These are phyloP conservation scores for Ogataea parapolymorpha DNA, from an alignment of 805 yeast genomes.

Conservation along the genomic window DNA sequence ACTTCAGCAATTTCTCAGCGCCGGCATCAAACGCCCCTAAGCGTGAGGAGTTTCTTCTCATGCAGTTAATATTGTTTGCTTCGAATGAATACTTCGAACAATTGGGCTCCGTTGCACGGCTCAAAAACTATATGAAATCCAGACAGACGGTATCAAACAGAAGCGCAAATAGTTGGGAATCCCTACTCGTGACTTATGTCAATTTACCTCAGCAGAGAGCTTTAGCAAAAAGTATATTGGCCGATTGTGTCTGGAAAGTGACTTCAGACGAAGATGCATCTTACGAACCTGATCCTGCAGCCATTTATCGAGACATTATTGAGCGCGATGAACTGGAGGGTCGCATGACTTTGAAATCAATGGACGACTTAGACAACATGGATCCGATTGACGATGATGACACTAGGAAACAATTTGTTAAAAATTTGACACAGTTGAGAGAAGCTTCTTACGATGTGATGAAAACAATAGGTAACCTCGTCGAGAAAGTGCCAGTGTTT, in stretches of 20 bases:
- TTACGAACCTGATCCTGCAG: constrained; percentile 78
- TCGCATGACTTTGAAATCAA: constrained; percentile 25
- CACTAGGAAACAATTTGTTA: constrained; percentile 67
- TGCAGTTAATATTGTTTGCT: constrained; percentile 52
- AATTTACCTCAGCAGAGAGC: constrained; percentile 48
- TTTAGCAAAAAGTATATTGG: constrained; percentile 39
- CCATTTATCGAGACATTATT: constrained; percentile 44
- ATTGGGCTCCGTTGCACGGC: constrained; percentile 16
- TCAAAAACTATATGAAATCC: constrained; percentile 26
- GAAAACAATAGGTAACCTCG: constrained; percentile 42
- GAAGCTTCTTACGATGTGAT: constrained; percentile 64
- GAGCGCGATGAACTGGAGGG: constrained; percentile 32
- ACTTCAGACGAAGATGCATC: constrained; percentile 50
- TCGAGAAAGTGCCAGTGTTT: constrained; percentile 49
- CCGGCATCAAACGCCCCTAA: constrained; percentile 32
- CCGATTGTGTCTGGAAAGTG: constrained; percentile 37
- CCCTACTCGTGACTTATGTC: constrained; percentile 40
- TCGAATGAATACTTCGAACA: constrained; percentile 40
- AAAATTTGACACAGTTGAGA: constrained; percentile 70
- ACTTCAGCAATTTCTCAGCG: constrained; percentile 20
- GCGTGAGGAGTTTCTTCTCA: constrained; percentile 69
- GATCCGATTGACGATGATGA: constrained; percentile 76
- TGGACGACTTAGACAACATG: constrained; percentile 33
- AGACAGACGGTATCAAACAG: constrained; percentile 20
- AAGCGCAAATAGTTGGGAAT: constrained; percentile 41